Conservation (phyloP, 2,329 filamentous ascomycete species). For the Bipolaris sorokiniana region DNA sequence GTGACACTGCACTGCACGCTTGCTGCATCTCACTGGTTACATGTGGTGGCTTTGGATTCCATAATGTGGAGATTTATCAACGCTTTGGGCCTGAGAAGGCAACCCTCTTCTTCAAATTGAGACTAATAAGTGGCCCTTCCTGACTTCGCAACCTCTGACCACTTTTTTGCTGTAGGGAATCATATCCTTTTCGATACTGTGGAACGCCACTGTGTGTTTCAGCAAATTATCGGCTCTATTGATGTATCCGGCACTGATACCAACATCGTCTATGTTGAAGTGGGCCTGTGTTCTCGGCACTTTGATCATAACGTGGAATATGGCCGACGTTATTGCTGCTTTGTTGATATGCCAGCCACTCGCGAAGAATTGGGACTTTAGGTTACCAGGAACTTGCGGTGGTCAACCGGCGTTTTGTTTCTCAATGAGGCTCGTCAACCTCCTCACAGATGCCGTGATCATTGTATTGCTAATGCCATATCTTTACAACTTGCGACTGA, state of each 20-base stretch:
- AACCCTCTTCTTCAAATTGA: constrained; percentile 29
- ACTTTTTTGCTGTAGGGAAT: constrained; percentile 11
- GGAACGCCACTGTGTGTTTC: constrained; percentile 30
- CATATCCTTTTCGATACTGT: constrained; percentile 27
- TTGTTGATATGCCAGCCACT: constrained; percentile 27
- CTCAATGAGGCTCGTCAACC: constrained; percentile 18
- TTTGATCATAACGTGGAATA: constrained; percentile 23
- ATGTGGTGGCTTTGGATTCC: constrained; percentile 31
- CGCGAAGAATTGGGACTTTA: constrained; percentile 26
- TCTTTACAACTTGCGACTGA: constrained; percentile 22
- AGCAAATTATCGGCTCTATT: constrained; percentile 27
- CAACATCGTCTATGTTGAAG: constrained; percentile 15
- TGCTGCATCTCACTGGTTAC: constrained; percentile 25
- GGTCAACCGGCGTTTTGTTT: constrained; percentile 27
- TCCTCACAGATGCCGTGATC: constrained; percentile 25
- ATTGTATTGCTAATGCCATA: constrained; percentile 29
- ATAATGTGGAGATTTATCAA: constrained; percentile 18
- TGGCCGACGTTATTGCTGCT: constrained; percentile 19
- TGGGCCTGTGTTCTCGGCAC: constrained; percentile 12
- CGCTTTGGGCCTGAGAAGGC: constrained; percentile 24
- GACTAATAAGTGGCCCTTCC: not conserved
- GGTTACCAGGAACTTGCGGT: constrained; percentile 23
- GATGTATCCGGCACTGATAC: constrained; percentile 28
- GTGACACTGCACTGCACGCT: constrained; percentile 24
- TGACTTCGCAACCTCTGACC: not conserved